A percentile compares a stretch with the other conserved stretches of the same genome.
These are phyloP conservation scores for Verticillium nonalfalfae DNA, from an alignment of 2,329 filamentous ascomycete species.

Conservation along the genomic window DNA sequence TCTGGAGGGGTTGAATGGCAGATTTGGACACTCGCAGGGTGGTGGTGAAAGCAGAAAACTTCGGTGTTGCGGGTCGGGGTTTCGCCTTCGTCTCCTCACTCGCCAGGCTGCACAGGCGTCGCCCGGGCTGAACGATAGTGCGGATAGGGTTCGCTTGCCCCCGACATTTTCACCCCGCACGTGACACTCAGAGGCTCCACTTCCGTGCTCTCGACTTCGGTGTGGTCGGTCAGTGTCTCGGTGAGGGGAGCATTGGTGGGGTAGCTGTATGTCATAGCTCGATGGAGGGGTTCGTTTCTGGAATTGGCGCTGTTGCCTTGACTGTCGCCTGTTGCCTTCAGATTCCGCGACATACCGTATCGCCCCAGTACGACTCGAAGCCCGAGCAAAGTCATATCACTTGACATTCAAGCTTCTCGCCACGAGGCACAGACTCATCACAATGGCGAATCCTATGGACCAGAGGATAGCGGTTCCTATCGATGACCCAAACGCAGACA, in stretches of 20 bases:
- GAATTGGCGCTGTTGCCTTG: neutral
- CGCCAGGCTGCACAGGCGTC: neutral
- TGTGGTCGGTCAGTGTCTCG: neutral
- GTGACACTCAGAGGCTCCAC: conserved; percentile 18
- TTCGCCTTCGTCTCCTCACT: neutral
- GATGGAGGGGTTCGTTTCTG: neutral
- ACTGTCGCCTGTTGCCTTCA: neutral
- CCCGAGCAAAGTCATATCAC: neutral
- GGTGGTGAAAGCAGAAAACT: conserved; percentile 21
- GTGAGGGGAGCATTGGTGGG: neutral
- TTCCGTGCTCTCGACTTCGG: neutral
- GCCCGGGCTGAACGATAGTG: neutral
- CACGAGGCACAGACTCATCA: conserved; percentile 4
- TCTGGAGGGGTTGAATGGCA: conserved; percentile 39
- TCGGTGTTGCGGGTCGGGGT: neutral
- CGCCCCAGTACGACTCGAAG: neutral
- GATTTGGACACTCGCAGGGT: conserved; percentile 41
- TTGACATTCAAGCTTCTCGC: neutral
- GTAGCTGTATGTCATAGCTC: neutral
- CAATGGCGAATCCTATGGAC: conserved; percentile 56
- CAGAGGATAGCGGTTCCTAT: conserved; percentile 74
- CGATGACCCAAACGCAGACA: conserved; percentile 93
- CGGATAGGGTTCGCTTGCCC: conserved; percentile 29
- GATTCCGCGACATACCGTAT: neutral
- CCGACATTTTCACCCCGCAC: conserved; percentile 17